Evolutionary conservation across 2,329 filamentous ascomycete genomes (phyloP).

Genomic region (Ceratocystis colombiana): DNA sequence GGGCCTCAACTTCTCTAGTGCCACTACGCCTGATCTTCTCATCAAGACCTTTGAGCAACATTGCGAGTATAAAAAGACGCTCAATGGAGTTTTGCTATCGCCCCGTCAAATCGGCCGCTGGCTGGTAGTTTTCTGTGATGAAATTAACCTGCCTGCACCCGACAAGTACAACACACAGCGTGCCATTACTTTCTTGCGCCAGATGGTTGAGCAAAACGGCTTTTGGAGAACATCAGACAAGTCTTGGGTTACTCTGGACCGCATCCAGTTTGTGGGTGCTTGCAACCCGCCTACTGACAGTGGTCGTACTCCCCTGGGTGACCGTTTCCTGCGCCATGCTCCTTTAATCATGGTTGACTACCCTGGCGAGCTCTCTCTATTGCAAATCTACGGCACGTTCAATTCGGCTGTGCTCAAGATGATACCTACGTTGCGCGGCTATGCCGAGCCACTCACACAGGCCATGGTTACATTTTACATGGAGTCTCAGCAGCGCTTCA

Average conservation of each 20-base stretch:
- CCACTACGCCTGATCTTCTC: constrained; percentile 90
- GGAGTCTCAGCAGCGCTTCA: constrained; percentile 89
- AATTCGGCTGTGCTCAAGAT: constrained; percentile 95
- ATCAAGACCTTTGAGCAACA: constrained; percentile 99
- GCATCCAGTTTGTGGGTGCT: constrained; percentile 97
- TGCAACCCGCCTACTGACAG: constrained; percentile 98
- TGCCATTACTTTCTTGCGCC: constrained; percentile 91
- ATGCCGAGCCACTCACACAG: constrained; percentile 84
- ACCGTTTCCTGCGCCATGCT: constrained; percentile 88
- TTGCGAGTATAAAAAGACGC: constrained; percentile 97
- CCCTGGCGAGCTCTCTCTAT: constrained; percentile 84
- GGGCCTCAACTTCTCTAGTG: constrained; percentile 97
- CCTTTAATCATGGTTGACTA: constrained; percentile 99
- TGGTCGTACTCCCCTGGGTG: constrained; percentile 86
- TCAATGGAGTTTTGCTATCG: constrained; percentile 90
- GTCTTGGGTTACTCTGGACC: constrained; percentile 92
- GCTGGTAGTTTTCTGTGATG: constrained; percentile 98
- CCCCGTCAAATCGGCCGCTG: constrained; percentile 94
- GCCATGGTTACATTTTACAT: constrained; percentile 97
- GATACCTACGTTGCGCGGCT: constrained; percentile 85
- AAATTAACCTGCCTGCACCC: constrained; percentile 96
- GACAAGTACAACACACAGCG: constrained; percentile 97
- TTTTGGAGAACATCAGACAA: constrained; percentile 98
- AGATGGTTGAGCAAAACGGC: constrained; percentile 96
- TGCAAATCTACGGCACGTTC: constrained; percentile 98